phyloP scores from a whole-genome alignment of 257 asterid genomes.

The Nicotiana noctiflora region DNA sequence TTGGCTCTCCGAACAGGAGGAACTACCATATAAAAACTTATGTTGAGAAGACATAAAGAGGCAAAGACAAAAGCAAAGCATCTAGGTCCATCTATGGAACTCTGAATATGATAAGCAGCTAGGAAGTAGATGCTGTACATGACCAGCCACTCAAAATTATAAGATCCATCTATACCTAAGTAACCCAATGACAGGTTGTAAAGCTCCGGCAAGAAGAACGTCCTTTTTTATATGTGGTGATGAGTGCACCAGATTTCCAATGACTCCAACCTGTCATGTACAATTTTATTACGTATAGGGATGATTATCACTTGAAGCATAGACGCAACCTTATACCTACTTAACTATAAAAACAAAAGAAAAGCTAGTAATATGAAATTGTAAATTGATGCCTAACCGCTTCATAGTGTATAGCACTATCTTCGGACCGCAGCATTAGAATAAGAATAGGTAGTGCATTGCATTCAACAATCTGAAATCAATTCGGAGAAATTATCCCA shows the following conservation, averaged over 20 bases:
- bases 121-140: not conserved
- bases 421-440: slow-evolving; percentile 92
- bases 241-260: slow-evolving; percentile 97
- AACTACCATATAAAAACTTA: slow-evolving; percentile 37
- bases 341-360: not conserved
- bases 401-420: slow-evolving; percentile 95
- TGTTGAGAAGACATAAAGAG: not conserved
- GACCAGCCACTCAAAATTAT: not conserved
- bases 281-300: slow-evolving; percentile 8
- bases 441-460: slow-evolving; percentile 93
- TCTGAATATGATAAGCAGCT: not conserved
- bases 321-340: not conserved
- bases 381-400: slow-evolving; percentile 55
- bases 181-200: slow-evolving; percentile 96
- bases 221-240: slow-evolving; percentile 95
- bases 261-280: slow-evolving; percentile 83
- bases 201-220: slow-evolving; percentile 93
- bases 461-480: slow-evolving; percentile 88
- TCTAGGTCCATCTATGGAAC: not conserved
- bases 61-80: not conserved
- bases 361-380: not conserved
- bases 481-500: slow-evolving; percentile 5
- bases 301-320: not conserved
- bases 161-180: slow-evolving; percentile 51
- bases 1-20: slow-evolving; percentile 96